Conservation (phyloP, 1,284 basidiomycete genomes). For the Apiotrichum gracile region DNA sequence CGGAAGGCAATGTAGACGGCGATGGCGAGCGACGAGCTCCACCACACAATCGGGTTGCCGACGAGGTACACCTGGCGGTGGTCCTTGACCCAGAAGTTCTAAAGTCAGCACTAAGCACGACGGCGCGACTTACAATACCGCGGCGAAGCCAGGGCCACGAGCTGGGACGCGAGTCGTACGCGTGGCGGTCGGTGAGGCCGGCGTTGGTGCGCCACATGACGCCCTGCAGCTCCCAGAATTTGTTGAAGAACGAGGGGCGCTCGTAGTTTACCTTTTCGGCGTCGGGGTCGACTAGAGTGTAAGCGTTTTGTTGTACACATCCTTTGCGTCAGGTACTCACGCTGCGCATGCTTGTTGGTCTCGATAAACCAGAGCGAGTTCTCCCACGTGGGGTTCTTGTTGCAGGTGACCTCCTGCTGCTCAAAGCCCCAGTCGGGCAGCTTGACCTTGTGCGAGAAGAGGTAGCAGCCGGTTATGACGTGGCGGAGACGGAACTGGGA, state of each 20-base stretch:
- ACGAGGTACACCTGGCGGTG: constrained; percentile 91
- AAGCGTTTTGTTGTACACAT: too few species aligned
- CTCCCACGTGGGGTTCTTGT: constrained; percentile 83
- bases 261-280: constrained; percentile 83
- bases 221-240: constrained; percentile 85
- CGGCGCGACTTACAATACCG: constrained; percentile 57
- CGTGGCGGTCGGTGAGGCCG: constrained; percentile 87
- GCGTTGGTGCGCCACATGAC: constrained; percentile 99
- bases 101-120: background rate
- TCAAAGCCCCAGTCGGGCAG: constrained; percentile 96
- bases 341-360: constrained; percentile 67
- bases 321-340: too few species aligned
- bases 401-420: constrained; percentile 95
- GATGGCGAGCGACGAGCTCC: constrained; percentile 68
- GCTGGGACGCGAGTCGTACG: constrained; percentile 85
- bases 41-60: constrained; percentile 93
- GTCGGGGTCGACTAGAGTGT: constrained; percentile 57
- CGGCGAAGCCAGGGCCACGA: constrained; percentile 83
- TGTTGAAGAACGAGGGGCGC: constrained; percentile 75
- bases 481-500: constrained; percentile 83
- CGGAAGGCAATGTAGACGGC: constrained; percentile 62
- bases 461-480: constrained; percentile 82
- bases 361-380: constrained; percentile 96
- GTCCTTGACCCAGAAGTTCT: constrained; percentile 96
- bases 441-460: constrained; percentile 97